Conservation (phyloP, 257 asterid genomes). For the Fraxinus pennsylvanica region DNA sequence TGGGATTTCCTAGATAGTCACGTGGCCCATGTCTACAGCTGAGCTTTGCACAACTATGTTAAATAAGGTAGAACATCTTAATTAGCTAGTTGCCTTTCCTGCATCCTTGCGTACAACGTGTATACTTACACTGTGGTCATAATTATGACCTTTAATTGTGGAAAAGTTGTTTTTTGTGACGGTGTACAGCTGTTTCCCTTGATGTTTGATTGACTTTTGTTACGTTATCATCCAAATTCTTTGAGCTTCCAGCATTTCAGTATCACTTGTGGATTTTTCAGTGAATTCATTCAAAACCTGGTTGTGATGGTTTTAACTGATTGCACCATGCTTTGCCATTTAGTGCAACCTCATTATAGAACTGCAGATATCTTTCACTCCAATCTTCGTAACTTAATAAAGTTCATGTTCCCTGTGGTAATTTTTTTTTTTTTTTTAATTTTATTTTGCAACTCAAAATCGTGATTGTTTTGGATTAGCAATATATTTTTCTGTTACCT, state of each 20-base stretch:
- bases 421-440: background rate
- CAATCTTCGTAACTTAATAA: background rate
- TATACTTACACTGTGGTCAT: background rate
- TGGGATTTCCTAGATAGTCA: constrained; percentile 8
- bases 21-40: background rate
- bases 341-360: constrained; percentile 1
- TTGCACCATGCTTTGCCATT: constrained; percentile 13
- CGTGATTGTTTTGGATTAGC: constrained; percentile 6
- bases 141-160: background rate
- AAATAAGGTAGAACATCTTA: background rate
- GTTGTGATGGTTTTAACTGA: background rate
- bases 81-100: background rate
- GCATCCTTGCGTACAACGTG: background rate
- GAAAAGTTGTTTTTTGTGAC: constrained; percentile 11
- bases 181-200: background rate
- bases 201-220: background rate
- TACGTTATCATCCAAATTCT: background rate
- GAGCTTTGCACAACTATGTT: background rate
- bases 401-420: background rate
- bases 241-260: background rate
- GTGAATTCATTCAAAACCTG: background rate
- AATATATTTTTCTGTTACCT: background rate
- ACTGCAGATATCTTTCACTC: background rate
- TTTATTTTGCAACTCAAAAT: background rate
- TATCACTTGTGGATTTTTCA: background rate